These are phyloP conservation scores for Schizochytrium sp. DNA, from an alignment of 108 stramenopile genomes.

Conservation along the genomic window DNA sequence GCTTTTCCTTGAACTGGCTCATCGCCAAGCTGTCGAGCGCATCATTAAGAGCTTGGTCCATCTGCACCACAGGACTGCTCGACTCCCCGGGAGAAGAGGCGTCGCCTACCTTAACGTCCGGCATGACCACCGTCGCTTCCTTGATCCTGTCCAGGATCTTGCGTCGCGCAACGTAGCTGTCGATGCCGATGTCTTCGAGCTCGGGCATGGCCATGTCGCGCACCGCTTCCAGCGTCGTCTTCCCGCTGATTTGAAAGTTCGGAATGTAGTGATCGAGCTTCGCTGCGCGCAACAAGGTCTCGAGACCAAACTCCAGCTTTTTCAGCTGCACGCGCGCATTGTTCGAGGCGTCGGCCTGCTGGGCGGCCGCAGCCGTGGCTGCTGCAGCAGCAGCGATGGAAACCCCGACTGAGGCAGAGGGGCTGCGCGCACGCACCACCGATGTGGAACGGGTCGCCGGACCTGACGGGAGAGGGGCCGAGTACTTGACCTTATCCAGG, in stretches of 20 bases:
- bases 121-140: not conserved
- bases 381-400: no score
- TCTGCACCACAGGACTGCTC: not conserved
- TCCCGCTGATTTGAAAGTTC: not conserved
- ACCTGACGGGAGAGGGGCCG: not conserved
- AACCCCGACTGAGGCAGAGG: no score
- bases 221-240: not conserved
- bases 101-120: not conserved
- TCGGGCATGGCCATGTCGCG: not conserved
- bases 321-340: not conserved
- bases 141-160: not conserved
- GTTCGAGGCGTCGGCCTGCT: not conserved
- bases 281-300: not conserved
- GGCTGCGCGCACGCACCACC: not conserved
- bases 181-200: not conserved
- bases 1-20: not conserved
- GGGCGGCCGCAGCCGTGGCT: not conserved
- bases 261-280: not conserved
- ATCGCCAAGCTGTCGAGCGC: not conserved
- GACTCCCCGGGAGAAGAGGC: not conserved
- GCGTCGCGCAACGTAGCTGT: not conserved
- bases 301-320: not conserved
- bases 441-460: not conserved
- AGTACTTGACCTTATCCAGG: not conserved
- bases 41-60: not conserved